Base-by-base conservation (phyloP, 1,284 basidiomycete species). In the Austroboletus olivaceoglutinosus region DNA sequence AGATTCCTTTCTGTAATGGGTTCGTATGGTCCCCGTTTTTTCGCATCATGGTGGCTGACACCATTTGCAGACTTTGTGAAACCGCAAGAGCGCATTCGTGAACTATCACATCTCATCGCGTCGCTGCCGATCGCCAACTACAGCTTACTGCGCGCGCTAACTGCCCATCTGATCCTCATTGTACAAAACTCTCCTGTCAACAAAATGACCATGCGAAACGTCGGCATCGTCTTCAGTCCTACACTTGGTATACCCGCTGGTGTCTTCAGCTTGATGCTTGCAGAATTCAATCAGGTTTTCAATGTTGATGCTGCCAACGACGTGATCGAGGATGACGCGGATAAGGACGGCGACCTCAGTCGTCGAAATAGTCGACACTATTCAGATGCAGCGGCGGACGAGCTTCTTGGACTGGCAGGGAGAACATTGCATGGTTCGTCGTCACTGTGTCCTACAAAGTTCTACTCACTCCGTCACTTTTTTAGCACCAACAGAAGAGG, bases 191-290 rank as follows among this genome's bases (percentile, higher is more conserved):
- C 92, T 16, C 68, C 82, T 40, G 76, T 89, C 53, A 98, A 98
- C 83, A 99, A 97, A 78, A 99, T 99, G 97, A 97, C 91, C 40
- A 88, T 99, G 82, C 85, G 95, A 31, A 99, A 99, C 66, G 93
- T 99, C 25, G 94, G 95, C 19, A 99, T 99, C 55, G 96, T 99
- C 27, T 98, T 97, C 72, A 93, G 91, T 56, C 94, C 95, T 4
- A 97, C 94, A 1, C 77, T 98, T 9, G 93, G 92, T 33, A 96
- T 98, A 58, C 94, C 94, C 15, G 94, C 93, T 0, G 93, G 93
- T 7, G 89, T 97, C 43, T 95, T 97, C 71, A 93, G 90, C 64
- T 75, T 97, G 59, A 91, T 97, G 82, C 81, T 97, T 25, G 86
- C 84, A 52, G 91, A 95, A 66, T 96, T 95, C 71, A 92, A 92